Base-by-base conservation (phyloP, 164 flowering plant genomes). In the Cinnamomum micranthum region DNA sequence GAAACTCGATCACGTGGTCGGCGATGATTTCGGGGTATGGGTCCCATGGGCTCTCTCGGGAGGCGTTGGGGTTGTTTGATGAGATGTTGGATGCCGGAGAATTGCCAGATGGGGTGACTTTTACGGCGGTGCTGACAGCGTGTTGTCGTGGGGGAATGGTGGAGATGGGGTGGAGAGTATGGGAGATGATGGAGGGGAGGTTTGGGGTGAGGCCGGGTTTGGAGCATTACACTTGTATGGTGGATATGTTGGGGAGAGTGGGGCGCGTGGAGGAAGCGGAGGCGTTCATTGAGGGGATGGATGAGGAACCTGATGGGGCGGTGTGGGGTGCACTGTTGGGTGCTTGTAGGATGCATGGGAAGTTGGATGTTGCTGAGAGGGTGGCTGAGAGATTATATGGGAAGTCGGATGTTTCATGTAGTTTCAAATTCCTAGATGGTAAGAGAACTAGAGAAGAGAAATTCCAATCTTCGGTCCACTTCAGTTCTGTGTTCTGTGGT, bases 171-270 rank as follows among this genome's bases (percentile, higher is more conserved):
- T 28, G 73, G 65, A 55, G 31, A 58, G 28, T 50, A 19, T 76
- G 65, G 50, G 24, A 66, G 64, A 71, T 52, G 74, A 76, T 76
- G 78, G 67, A 63, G 74, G 52, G 20, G 60, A 71, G 62, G 28
- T 76, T 65, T 31, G 59, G 74, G 15, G 63, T 76, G 71, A 47
- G 65, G 35, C 74, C 70, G 33, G 19, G 50, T 27, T 15, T 71
- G 33, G 78, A 76, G 74, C 78, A 76, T 58, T 76, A 76, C 66
- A 71, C 78, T 15, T 76, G 75, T 71, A 71, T 71, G 74, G 71
- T 76, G 65, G 78, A 71, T 52, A 15, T 76, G n/a, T 25, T 76
- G 50, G 66, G 78, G 33, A 71, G 71, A 64, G 70, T 62, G 19
- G 78, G 78, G 14, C 25, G 13, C 7, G 35, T 71, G 19, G 74